Percentiles rank a stretch among this genome's conserved stretches.
These are phyloP conservation scores for Dalbergia cochinchinensis DNA, from an alignment of 306 rosid species.

Conservation along the genomic window DNA sequence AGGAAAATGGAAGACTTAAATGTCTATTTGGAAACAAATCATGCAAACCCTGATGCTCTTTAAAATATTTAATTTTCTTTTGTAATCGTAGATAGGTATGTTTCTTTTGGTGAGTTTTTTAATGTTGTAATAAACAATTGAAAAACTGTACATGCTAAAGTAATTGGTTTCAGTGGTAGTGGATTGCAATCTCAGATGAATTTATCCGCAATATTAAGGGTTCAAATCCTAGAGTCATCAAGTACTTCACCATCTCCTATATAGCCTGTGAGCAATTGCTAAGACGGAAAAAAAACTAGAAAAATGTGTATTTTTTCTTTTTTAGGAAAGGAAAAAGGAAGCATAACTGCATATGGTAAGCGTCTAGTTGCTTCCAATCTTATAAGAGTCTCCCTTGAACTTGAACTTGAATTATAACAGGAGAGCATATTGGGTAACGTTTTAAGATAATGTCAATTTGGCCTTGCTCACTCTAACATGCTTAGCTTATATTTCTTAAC, in stretches of 20 bases:
- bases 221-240: not conserved
- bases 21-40: not conserved
- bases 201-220: not conserved
- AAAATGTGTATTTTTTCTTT: not conserved
- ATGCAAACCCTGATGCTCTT: not conserved
- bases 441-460: not conserved
- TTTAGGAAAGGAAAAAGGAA: conserved; percentile 5
- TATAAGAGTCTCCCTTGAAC: not conserved
- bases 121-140: not conserved
- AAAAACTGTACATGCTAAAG: too few relatives aligned
- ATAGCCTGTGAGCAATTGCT: too few relatives aligned
- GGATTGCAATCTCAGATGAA: not conserved
- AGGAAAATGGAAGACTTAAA: too few relatives aligned
- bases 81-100: not conserved
- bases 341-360: not conserved
- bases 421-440: not conserved
- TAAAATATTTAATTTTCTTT: conserved; percentile 11
- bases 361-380: not conserved
- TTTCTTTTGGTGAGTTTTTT: conserved; percentile 3
- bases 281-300: not conserved
- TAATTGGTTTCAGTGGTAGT: not conserved
- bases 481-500: conserved; percentile 2
- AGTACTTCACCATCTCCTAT: not conserved
- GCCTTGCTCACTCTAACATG: not conserved
- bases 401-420: not conserved